Evolutionary conservation across 805 yeast genomes (phyloP), one percentile per base, ranked within the genome.

Genomic region (Candida lessepsii): DNA sequence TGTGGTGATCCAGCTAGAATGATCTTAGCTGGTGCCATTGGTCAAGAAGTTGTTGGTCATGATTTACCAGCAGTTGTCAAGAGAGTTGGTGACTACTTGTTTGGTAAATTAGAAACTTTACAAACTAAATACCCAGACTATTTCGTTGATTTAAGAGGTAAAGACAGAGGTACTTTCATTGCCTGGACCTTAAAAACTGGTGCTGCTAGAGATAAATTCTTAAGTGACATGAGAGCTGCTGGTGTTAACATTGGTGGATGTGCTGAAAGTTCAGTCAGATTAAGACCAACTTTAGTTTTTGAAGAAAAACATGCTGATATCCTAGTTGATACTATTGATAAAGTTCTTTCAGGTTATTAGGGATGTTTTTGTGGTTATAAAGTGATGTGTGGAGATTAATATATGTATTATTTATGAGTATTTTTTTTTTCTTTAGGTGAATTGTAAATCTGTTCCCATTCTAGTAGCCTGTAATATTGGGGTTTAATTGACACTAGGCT

Each of bases 171-270:
- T 42, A 76, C 82, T n/a, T 81, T 79, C 55, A 78, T 81, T 50
- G 85, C 86, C 10, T 81, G 81, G 78, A 81, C 78, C 53, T 63
- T 75, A 51, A 67, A 67, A 31, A 55, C 66, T 31, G 55, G 71
- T 8, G 63, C 58, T 15, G 63, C 68, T 18, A 78, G 95, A 67
- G 80, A 82, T 62, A 61, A 70, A 51, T 81, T 86, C 63, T 64
- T 83, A 54, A 51, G 49, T 46, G 78, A 74, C 47, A 71, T 83
- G 75, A 81, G 78, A 66, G 56, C 63, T 34, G 71, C 58, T 36
- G 95, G 95, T 62, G 73, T 84, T 47, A 86, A 86, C 63, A 75
- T 84, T 57, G 95, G 95, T 52, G 95, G 90, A 36, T 86, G 95
- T 67, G 90, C 91, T 39, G 85, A 77, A 40, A 75, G 70, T 47